Base-by-base conservation (phyloP, 306 rosid genomes). In the Quercus mongolica region DNA sequence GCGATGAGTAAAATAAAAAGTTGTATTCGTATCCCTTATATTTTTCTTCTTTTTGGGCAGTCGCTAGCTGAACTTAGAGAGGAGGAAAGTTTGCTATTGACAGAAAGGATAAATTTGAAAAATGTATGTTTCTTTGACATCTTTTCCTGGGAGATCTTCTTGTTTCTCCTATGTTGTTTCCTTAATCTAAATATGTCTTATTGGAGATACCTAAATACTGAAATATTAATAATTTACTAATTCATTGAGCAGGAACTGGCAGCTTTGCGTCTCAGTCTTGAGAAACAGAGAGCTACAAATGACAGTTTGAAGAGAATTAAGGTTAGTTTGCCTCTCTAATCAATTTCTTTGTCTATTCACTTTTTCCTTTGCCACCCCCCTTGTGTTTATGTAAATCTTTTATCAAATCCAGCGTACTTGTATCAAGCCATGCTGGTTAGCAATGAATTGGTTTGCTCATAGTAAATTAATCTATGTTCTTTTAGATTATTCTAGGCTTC, bases 11-110 rank as follows among this genome's bases (percentile, higher is more conserved):
- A 19, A 57, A 23, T 61, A 28, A 18, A 28, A 4, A 38, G 41
- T 58, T 52, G 11, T n/a, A 67, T 21, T 2, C 31, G 1, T 30
- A 21, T 63, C 4, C 33, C 73, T 17, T n/a, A 46, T 73, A 31
- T 6, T 41, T 3, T 75, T 41, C 62, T 3, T n/a, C 71, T 33
- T 64, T 88, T 80, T 74, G 79, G 63, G 75, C 96, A 95, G 99
- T 91, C 98, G 21, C 77, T 93, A 56, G 85, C 91, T 71, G 96
- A 92, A 78, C 91, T 95, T 73, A 90, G 73, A 85, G 99, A 92
- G 79, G 98, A 90, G 88, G 97, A 92, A 85, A 85, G 64, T 86
- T 54, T 84, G 18, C 88, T 92, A 63, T 80, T 91, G 79, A 85
- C 83, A 84, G 99, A 95, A 83, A 90, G 89, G 74, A 87, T 64